Percentiles rank a stretch among this genome's conserved stretches.
phyloP scores from a whole-genome alignment of 345 rosid genomes.

The Clarkia xantiana region DNA sequence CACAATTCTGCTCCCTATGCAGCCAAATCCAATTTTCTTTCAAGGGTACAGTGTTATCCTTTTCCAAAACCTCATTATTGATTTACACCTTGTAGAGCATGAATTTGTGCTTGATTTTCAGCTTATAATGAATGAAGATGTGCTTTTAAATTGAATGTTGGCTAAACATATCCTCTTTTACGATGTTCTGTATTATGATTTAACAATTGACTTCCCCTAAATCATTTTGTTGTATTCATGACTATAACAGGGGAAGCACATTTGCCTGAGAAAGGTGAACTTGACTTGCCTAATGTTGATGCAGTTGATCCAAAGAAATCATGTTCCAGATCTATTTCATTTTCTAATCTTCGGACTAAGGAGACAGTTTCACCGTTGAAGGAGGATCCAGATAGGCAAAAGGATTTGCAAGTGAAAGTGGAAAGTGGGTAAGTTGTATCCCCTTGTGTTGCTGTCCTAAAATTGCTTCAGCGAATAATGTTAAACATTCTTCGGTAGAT shows the following conservation, averaged over 20 bases:
- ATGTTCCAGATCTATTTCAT: neutral
- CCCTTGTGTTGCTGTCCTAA: neutral
- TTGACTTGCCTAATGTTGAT: neutral
- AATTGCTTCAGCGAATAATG: neutral
- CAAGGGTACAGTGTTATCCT: too few relatives aligned
- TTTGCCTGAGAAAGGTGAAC: constrained; percentile 6
- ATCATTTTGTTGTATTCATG: neutral
- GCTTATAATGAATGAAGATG: too few relatives aligned
- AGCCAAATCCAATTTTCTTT: too few relatives aligned
- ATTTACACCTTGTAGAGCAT: too few relatives aligned
- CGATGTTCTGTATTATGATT: neutral
- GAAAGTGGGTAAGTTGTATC: constrained; percentile 1
- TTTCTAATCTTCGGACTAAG: neutral
- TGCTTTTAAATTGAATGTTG: too few relatives aligned
- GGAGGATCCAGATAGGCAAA: neutral
- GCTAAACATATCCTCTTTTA: neutral
- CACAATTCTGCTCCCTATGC: too few relatives aligned
- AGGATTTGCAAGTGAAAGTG: constrained; percentile 3
- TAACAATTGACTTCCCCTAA: neutral
- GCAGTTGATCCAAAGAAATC: neutral
- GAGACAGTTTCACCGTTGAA: neutral
- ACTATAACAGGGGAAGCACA: neutral
- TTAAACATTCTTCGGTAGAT: neutral
- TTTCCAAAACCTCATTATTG: too few relatives aligned
- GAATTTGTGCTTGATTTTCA: too few relatives aligned